Evolutionary conservation across 2,329 filamentous ascomycete genomes (phyloP).

Genomic region (Tolypocladium ovalisporum): DNA sequence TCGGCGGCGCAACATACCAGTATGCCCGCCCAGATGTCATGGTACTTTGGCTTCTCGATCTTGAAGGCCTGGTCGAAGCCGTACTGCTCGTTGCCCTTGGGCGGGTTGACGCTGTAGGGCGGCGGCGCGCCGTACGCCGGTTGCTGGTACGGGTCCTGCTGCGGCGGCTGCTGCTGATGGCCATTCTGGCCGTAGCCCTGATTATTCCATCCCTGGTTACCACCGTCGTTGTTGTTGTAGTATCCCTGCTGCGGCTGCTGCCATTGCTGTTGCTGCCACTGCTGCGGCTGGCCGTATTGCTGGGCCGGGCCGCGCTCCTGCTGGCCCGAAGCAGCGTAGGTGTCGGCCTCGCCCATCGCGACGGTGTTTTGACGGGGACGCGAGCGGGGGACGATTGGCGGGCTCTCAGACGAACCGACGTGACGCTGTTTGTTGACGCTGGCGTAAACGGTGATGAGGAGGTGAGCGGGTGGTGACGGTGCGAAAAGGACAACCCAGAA

Average conservation of each 20-base stretch:
- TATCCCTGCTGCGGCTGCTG: slow-evolving; percentile 6
- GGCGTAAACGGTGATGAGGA: background rate
- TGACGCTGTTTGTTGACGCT: no score
- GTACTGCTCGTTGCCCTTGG: slow-evolving; percentile 29
- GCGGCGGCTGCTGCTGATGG: slow-evolving; percentile 9
- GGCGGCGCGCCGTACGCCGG: slow-evolving; percentile 17
- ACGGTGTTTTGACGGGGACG: background rate
- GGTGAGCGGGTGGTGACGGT: background rate
- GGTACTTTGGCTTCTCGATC: slow-evolving; percentile 73
- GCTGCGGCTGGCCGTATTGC: slow-evolving; percentile 8
- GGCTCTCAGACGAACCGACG: no score
- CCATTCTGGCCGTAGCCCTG: slow-evolving; percentile 9
- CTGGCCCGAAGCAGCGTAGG: slow-evolving; percentile 15
- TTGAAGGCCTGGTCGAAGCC: slow-evolving; percentile 75
- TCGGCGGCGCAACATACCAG: slow-evolving; percentile 38
- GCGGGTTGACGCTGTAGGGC: slow-evolving; percentile 24
- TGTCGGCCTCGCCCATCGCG: slow-evolving; percentile 24
- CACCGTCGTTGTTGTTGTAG: slow-evolving; percentile 12
- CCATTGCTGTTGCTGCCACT: slow-evolving; percentile 5
- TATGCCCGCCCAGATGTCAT: slow-evolving; percentile 82
- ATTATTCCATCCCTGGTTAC: slow-evolving; percentile 3
- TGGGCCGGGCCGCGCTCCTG: slow-evolving; percentile 9
- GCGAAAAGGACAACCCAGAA: background rate
- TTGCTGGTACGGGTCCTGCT: slow-evolving; percentile 16
- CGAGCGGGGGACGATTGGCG: no score